These are phyloP conservation scores for Diaporthe eres DNA, from an alignment of 2,329 filamentous ascomycete genomes.

Conservation along the genomic window DNA sequence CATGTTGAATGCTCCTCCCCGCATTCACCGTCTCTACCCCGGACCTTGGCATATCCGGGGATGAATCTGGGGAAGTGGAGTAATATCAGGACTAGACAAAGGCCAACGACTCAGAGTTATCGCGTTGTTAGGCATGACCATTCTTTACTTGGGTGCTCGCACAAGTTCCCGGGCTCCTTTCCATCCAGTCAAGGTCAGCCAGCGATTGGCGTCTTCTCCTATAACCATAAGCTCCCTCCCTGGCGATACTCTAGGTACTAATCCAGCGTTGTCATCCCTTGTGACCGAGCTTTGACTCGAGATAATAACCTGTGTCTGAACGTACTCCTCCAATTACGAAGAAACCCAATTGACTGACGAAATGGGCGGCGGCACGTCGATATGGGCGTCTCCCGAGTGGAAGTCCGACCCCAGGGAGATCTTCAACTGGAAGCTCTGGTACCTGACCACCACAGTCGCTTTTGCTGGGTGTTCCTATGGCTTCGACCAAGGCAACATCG, in stretches of 20 bases:
- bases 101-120: background rate
- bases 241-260: too few species aligned
- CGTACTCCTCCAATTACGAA: too few species aligned
- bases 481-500: constrained; percentile 57
- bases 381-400: constrained; percentile 55
- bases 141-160: background rate
- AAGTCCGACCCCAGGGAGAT: constrained; percentile 54
- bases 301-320: background rate
- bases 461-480: constrained; percentile 56
- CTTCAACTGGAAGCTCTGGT: constrained; percentile 53
- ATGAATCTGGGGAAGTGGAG: constrained; percentile 29
- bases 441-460: constrained; percentile 51
- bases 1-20: background rate
- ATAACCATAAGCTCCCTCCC: background rate
- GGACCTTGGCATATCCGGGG: constrained; percentile 17
- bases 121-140: background rate
- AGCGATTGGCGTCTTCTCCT: background rate
- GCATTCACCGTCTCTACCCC: constrained; percentile 10
- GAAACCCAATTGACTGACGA: background rate
- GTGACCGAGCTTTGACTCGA: background rate
- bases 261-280: background rate
- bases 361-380: constrained; percentile 56
- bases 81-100: background rate
- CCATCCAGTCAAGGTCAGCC: background rate
- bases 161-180: constrained; percentile 17